Conservation (phyloP, 2,329 filamentous ascomycete species). For the Paradendryphiella salina region DNA sequence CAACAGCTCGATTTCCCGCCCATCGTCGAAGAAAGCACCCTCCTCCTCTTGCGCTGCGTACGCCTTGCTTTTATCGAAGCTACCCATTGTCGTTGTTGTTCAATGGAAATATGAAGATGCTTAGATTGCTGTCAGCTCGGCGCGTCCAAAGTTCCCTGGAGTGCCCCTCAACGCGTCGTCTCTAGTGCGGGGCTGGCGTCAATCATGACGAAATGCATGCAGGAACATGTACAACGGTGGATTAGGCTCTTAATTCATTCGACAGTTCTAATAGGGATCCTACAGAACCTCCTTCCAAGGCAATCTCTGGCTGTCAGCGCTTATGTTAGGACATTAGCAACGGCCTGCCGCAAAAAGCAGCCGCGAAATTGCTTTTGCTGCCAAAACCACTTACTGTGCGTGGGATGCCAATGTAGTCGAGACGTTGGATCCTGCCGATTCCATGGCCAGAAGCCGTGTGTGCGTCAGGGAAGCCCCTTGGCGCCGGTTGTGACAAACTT, state of each 20-base stretch:
- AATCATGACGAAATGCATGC: conserved; percentile 31
- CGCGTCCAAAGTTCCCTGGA: conserved; percentile 20
- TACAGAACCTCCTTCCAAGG: not conserved
- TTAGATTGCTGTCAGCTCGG: conserved; percentile 19
- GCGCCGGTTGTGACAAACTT: conserved; percentile 17
- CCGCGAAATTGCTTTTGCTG: conserved; percentile 3
- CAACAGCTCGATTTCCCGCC: conserved; percentile 72
- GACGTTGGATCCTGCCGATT: conserved; percentile 19
- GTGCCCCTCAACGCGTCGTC: conserved; percentile 32
- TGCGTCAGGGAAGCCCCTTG: conserved; percentile 12
- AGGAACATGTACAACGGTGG: conserved; percentile 18
- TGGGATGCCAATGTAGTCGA: conserved; percentile 25
- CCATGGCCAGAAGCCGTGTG: conserved; percentile 21
- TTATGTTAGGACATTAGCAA: conserved; percentile 26
- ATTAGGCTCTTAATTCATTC: conserved; percentile 3
- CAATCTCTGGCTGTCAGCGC: conserved; percentile 25
- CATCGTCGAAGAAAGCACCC: conserved; percentile 62
- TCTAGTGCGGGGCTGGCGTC: conserved; percentile 29
- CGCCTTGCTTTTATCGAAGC: conserved; percentile 50
- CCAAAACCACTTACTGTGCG: conserved; percentile 7
- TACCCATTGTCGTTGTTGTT: conserved; percentile 31
- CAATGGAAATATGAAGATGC: conserved; percentile 18
- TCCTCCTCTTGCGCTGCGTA: conserved; percentile 53
- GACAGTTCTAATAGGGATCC: conserved; percentile 6
- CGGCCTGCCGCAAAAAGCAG: not conserved